Conservation (phyloP, 2,329 filamentous ascomycete genomes). For the Hymenoscyphus fructigenus region DNA sequence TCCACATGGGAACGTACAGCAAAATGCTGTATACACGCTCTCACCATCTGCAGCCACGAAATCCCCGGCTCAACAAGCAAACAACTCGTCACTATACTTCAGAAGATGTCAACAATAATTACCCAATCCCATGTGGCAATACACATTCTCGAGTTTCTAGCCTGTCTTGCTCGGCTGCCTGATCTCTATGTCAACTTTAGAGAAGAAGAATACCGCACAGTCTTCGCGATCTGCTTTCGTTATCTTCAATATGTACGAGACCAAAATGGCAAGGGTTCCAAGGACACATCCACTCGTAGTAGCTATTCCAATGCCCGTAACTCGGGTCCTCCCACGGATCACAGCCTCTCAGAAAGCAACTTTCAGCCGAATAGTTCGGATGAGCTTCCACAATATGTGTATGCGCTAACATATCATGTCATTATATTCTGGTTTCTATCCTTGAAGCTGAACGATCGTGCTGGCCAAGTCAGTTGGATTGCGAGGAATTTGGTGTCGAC, state of each 20-base stretch:
- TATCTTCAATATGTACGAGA: slow-evolving; percentile 89
- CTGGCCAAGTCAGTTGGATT: slow-evolving; percentile 86
- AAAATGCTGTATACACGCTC: slow-evolving; percentile 89
- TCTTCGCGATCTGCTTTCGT: slow-evolving; percentile 93
- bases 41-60: slow-evolving; percentile 94
- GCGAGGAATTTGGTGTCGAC: slow-evolving; percentile 77
- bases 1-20: slow-evolving; percentile 77
- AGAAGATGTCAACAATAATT: slow-evolving; percentile 94
- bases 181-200: slow-evolving; percentile 85
- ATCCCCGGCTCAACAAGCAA: slow-evolving; percentile 85
- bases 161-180: slow-evolving; percentile 79
- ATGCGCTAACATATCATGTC: slow-evolving; percentile 89
- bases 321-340: slow-evolving; percentile 38
- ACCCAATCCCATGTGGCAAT: slow-evolving; percentile 89
- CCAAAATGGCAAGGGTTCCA: slow-evolving; percentile 44
- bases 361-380: slow-evolving; percentile 52
- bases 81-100: slow-evolving; percentile 78
- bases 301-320: slow-evolving; percentile 38
- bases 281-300: slow-evolving; percentile 37
- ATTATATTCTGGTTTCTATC: slow-evolving; percentile 97
- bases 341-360: slow-evolving; percentile 44
- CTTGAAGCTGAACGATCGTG: slow-evolving; percentile 78
- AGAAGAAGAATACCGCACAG: slow-evolving; percentile 87
- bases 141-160: slow-evolving; percentile 95
- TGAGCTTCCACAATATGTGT: slow-evolving; percentile 89